phyloP scores from a whole-genome alignment of 169 alveolate species.

The Blepharisma undulans region DNA sequence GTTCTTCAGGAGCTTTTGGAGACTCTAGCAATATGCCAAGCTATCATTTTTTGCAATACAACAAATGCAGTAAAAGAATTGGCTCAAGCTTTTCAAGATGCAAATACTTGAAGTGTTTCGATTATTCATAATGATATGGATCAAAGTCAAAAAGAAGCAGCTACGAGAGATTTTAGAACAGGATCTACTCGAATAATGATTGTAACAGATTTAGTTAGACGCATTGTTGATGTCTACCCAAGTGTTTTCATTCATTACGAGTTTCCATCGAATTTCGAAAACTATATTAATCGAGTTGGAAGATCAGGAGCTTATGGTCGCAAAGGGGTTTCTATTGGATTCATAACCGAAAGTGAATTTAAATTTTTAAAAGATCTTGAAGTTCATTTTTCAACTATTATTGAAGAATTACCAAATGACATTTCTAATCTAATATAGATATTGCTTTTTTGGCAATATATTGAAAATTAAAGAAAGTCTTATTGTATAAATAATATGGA shows the following conservation, averaged over 20 bases:
- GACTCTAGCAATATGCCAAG: constrained; percentile 97
- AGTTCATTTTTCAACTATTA: constrained; percentile 97
- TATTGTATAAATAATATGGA: no score
- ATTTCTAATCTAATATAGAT: background rate
- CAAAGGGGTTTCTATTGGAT: constrained; percentile 99
- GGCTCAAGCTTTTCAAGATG: constrained; percentile 94
- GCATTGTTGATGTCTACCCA: constrained; percentile 97
- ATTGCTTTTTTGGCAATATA: no score
- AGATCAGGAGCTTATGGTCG: constrained; percentile 99
- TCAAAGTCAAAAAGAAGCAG: constrained; percentile 96
- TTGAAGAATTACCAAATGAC: constrained; percentile 96
- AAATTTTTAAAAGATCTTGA: constrained; percentile 94
- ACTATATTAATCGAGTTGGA: constrained; percentile 99
- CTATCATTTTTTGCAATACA: constrained; percentile 98
- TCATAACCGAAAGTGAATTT: constrained; percentile 92
- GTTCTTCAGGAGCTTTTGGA: constrained; percentile 97
- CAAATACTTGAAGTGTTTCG: constrained; percentile 94
- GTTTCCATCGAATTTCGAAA: constrained; percentile 95
- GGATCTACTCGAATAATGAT: constrained; percentile 96
- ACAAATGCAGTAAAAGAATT: constrained; percentile 96
- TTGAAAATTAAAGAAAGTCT: no score
- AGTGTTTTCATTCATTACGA: constrained; percentile 98
- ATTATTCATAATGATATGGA: constrained; percentile 98
- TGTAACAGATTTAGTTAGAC: constrained; percentile 99
- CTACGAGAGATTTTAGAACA: constrained; percentile 95